Base-by-base conservation (phyloP, 306 rosid genomes). In the Trifolium fragiferum region DNA sequence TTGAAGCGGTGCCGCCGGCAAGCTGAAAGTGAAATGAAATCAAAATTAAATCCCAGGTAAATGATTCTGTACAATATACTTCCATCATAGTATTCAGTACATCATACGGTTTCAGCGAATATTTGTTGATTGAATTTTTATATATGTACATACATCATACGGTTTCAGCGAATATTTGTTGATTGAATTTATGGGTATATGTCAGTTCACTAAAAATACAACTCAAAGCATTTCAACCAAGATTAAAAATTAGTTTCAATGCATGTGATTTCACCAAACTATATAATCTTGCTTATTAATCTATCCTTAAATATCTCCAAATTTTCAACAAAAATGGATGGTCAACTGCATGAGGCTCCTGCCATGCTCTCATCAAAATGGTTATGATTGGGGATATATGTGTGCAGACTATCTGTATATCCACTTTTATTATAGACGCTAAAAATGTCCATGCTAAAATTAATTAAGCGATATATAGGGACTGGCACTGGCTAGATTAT, bases 1-100 rank as follows among this genome's bases (percentile, higher is more conserved):
- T 94, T 53, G 99, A 92, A n/a, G 97, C 96, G 30, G 99, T 94
- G 44, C 99, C 99, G 70, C 99, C 99, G 38, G 99, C 88, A 82
- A 94, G 99, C 97, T 94, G 90, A 67, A 82, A 59, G 76, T 50
- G 33, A 80, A 49, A 57, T 12, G 23, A 75, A 70, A 83, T 72
- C 68, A 70, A 66, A 54, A 62, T 70, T 9, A 47, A 76, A 46
- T 20, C 10, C 14, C 40, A 33, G 8, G 30, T 44, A 44, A 66
- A 79, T 25, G 37, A 66, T 43, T 7, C 7, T 71, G 13, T 61
- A 54, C 10, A 18, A 69, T 23, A 63, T 75, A 40, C 43, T 50
- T 77, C 83, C 49, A 44, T 44, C 47, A 33, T 21, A 72, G 30
- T 73, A 66, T 44, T 47, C 70, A 46, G 35, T 32, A 61, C 41